phyloP scores from a whole-genome alignment of 108 stramenopile genomes.

The Nitzschia inconspicua region DNA sequence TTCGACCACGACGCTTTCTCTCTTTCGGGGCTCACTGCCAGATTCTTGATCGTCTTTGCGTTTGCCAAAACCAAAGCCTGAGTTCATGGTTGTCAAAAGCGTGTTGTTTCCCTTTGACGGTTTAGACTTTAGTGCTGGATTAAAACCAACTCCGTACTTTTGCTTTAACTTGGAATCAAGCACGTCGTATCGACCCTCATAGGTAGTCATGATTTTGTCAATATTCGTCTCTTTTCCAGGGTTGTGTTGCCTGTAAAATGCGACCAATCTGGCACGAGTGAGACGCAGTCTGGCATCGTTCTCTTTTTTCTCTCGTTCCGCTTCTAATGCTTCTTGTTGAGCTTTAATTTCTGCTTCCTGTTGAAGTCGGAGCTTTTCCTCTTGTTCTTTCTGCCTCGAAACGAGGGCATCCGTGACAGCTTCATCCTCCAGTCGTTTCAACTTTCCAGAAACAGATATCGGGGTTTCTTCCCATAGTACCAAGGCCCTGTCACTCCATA shows the following conservation, averaged over 20 bases:
- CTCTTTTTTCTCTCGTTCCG: constrained; percentile 52
- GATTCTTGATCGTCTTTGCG: constrained; percentile 4
- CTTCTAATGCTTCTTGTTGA: constrained; percentile 55
- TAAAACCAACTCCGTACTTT: constrained; percentile 82
- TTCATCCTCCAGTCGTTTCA: constrained; percentile 63
- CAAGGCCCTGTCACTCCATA: constrained; percentile 51
- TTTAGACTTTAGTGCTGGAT: constrained; percentile 60
- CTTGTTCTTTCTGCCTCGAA: constrained; percentile 46
- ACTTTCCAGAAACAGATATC: constrained; percentile 42
- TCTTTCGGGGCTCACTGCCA: background rate
- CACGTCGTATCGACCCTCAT: constrained; percentile 70
- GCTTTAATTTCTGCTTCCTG: constrained; percentile 60
- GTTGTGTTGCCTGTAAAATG: constrained; percentile 72
- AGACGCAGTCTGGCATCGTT: constrained; percentile 59
- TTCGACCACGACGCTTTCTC: constrained; percentile 47
- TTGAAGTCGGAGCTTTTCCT: constrained; percentile 49
- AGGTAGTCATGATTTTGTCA: constrained; percentile 69
- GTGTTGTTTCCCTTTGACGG: constrained; percentile 37
- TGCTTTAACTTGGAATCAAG: constrained; percentile 68
- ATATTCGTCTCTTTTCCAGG: constrained; percentile 77
- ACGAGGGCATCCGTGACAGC: constrained; percentile 52
- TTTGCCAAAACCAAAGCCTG: constrained; percentile 31
- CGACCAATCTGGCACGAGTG: constrained; percentile 66
- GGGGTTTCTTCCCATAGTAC: constrained; percentile 67
- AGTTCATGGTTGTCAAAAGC: constrained; percentile 23